Base-by-base conservation (phyloP, 768 basidiomycete species). In the Lactarius hengduanensis region DNA sequence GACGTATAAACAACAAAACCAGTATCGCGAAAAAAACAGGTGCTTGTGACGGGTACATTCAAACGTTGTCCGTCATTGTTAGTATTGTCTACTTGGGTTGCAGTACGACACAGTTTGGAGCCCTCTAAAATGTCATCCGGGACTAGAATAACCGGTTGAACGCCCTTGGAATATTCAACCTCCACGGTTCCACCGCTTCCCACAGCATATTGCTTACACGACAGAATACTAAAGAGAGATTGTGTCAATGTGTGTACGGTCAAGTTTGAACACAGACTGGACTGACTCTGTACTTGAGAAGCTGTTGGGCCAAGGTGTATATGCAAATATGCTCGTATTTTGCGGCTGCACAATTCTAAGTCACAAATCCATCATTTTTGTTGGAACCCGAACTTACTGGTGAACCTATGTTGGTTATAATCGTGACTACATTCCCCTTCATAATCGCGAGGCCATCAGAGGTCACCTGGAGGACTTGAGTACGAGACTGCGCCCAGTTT, bases 341-440 rank as follows among this genome's bases (percentile, higher is more conserved):
- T 80, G 79, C 3, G 87, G 84, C 87, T 87, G 70, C 3, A 61
- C 26, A 72, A 61, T 22, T 38, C 50, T 57, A 8, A 57, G 55
- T 34, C 32, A 32, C 11, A 57, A 26, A 16, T 40, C 6, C 16
- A 34, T 15, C 34, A 53, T 22, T 41, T 26, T 32, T n/a, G 63
- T 22, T 57, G 26, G 32, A 54, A 28, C 50, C 13, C 13, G 3
- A 50, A 56, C 82, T 63, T 73, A 90, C 89, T 26, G 89, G 88
- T 62, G 88, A 89, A 38, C 89, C 91, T 66, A 91, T 84, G 76
- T 87, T 90, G 28, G 88, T 91, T 68, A 88, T 68, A 47, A 91
- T 75, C 15, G 84, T 80, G 58, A 90, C 77, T 11, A 89, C 82
- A 22, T 79, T 72, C 15, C 88, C 89, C 71, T 89, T 91, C 77